These are phyloP conservation scores for Loxodes magnus DNA, from an alignment of 73 alveolate genomes.

Conservation along the genomic window DNA sequence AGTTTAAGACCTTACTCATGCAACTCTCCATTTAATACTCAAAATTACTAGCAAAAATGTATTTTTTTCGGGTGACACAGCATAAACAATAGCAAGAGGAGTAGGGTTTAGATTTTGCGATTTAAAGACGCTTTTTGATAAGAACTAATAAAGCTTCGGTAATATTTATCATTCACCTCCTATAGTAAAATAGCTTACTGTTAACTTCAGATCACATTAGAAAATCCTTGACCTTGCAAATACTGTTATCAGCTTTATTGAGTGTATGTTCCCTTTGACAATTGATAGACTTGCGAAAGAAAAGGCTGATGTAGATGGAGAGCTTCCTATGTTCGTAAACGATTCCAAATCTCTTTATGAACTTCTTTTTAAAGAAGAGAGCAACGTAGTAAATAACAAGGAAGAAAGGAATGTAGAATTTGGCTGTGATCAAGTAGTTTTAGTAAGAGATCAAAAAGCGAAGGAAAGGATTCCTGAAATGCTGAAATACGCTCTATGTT, in stretches of 20 bases:
- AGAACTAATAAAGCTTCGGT: neutral
- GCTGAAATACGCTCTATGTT: conserved; percentile 37
- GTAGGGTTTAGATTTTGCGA: conserved; percentile 76
- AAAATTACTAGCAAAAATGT: conserved; percentile 40
- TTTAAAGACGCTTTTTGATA: conserved; percentile 28
- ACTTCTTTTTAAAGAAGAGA: neutral
- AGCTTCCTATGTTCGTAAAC: conserved; percentile 38
- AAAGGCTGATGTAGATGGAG: conserved; percentile 44
- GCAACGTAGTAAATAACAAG: conserved; percentile 4
- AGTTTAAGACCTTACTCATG: conserved; percentile 63
- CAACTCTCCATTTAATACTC: conserved; percentile 36
- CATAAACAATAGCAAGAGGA: conserved; percentile 79
- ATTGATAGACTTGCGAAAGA: conserved; percentile 63
- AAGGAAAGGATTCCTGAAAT: conserved; percentile 28
- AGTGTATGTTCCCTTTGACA: conserved; percentile 62
- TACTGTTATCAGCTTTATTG: conserved; percentile 44
- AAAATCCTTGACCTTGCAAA: conserved; percentile 62
- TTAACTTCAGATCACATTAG: conserved; percentile 71
- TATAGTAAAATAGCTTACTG: conserved; percentile 9
- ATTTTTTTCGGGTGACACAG: conserved; percentile 84
- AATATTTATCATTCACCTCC: neutral
- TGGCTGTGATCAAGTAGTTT: conserved; percentile 71
- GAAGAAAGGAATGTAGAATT: conserved; percentile 33
- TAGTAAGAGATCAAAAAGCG: conserved; percentile 56
- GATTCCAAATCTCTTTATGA: conserved; percentile 21